A percentile compares a stretch with the other conserved stretches of the same genome.
These are phyloP conservation scores for Candida lessepsii DNA, from an alignment of 805 yeast genomes.

Conservation along the genomic window DNA sequence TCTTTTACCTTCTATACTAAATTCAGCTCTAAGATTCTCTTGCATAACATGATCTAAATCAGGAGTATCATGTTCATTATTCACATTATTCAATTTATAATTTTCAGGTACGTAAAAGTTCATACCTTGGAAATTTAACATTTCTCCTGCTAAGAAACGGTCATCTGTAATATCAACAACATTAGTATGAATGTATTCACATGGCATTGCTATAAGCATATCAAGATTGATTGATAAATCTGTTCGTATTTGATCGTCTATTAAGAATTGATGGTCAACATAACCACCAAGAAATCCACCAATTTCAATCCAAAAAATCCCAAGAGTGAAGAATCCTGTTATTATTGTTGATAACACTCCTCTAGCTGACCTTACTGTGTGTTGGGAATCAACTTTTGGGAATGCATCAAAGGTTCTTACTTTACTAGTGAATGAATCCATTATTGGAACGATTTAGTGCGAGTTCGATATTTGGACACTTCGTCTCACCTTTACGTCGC, in stretches of 20 bases:
- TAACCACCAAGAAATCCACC: slow-evolving; percentile 85
- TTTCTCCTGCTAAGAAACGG: slow-evolving; percentile 72
- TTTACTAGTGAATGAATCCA: slow-evolving; percentile 35
- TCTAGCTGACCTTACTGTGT: slow-evolving; percentile 68
- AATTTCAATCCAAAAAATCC: slow-evolving; percentile 78
- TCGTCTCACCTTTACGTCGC: too few species aligned
- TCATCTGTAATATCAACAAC: slow-evolving; percentile 79
- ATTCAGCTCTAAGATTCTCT: slow-evolving; percentile 66
- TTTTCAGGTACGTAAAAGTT: slow-evolving; percentile 50
- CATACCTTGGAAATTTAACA: slow-evolving; percentile 67
- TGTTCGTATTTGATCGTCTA: slow-evolving; percentile 59
- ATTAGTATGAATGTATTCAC: slow-evolving; percentile 70
- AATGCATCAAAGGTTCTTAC: slow-evolving; percentile 50
- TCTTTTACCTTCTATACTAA: slow-evolving; percentile 43
- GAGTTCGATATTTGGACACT: too few species aligned
- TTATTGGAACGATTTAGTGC: slow-evolving; percentile 16
- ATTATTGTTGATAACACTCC: slow-evolving; percentile 75
- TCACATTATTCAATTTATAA: slow-evolving; percentile 45
- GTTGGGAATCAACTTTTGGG: slow-evolving; percentile 48
- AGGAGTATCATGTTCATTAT: slow-evolving; percentile 51
- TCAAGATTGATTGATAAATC: slow-evolving; percentile 74
- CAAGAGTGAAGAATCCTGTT: slow-evolving; percentile 58
- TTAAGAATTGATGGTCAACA: slow-evolving; percentile 72
- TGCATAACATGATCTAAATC: slow-evolving; percentile 65
- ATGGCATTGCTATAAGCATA: slow-evolving; percentile 79